Evolutionary conservation across 1,139 yeast genomes (phyloP), one percentile per base, ranked within the genome.

Genomic region (Candida pseudoviswanathii): DNA sequence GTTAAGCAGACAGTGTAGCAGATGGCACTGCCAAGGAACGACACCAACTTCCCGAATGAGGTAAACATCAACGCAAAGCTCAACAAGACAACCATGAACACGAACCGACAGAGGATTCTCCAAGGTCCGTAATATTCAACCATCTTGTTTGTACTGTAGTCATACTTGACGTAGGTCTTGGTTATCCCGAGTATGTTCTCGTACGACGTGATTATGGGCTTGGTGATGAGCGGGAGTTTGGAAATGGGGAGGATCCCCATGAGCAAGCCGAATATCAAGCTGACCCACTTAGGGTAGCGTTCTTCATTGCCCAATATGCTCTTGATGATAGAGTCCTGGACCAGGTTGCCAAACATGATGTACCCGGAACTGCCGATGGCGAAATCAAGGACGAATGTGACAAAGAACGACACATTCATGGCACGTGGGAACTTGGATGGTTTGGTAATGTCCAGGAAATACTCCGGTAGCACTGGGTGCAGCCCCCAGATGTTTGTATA

Each of bases 401-500:
- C 51, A 1, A 64, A 57, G 53, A 74, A 76, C 2, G 80, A 65
- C 11, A 66, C 51, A 46, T 65, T 63, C 47, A 71, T 62, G 46
- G 71, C 62, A 7, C 49, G 48, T 21, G 54, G 52, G 52, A 58
- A 76, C 49, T 71, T 74, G n/a, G 54, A 42, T 1, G 94, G 92
- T 59, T 86, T 92, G 60, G 90, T 80, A 96, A 89, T 88, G 64
- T 89, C 96, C 43, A 86, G 76, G 64, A 84, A 86, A 46, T 89
- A 73, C 60, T 87, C 89, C 1, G 96, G 96, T 58, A 87, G 87
- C 22, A 89, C 89, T 0, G 95, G 91, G 65, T 89, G 96, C 2
- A 96, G 96, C 54, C 96, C 95, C 89, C 94, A 89, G 11, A 94
- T 92, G 6, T 95, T 88, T 85, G 89, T 85, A 57, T 87, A 79